Conservation (phyloP, 192 early-diverging fungal species). For the Coemansia sp. region DNA sequence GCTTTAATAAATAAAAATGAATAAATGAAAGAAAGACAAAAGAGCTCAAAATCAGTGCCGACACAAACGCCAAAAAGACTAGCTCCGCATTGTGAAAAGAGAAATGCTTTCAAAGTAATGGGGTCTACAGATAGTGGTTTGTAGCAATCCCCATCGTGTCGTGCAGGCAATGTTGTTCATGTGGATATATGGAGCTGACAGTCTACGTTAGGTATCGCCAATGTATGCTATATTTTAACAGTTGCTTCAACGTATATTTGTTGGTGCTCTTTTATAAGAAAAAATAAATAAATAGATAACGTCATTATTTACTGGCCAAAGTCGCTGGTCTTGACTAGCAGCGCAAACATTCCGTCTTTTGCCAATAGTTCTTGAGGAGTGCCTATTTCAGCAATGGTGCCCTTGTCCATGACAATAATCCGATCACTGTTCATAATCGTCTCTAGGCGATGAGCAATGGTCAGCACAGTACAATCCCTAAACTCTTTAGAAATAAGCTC, state of each 20-base stretch:
- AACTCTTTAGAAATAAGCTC: conserved; percentile 56
- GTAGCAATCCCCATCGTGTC: not conserved
- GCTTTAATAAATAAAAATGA: not conserved
- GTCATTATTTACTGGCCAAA: not conserved
- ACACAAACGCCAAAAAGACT: not conserved
- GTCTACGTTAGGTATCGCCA: no score
- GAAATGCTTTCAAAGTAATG: not conserved
- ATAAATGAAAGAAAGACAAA: not conserved
- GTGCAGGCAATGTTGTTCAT: not conserved
- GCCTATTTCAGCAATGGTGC: conserved; percentile 11
- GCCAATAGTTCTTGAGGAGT: conserved; percentile 12
- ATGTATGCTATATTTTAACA: no score
- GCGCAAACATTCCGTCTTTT: conserved; percentile 11
- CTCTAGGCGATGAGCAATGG: conserved; percentile 72
- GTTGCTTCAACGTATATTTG: no score
- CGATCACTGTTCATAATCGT: conserved; percentile 67
- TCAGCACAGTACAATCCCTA: conserved; percentile 51
- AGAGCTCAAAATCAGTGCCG: not conserved
- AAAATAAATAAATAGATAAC: no score
- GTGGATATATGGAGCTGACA: not conserved
- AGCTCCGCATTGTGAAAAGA: not conserved
- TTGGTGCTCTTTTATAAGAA: no score
- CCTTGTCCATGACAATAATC: conserved; percentile 65
- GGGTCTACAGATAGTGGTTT: not conserved
- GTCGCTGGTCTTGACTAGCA: conserved; percentile 8